Conservation (phyloP, 257 asterid genomes). For the Cynanchum wilfordii region DNA sequence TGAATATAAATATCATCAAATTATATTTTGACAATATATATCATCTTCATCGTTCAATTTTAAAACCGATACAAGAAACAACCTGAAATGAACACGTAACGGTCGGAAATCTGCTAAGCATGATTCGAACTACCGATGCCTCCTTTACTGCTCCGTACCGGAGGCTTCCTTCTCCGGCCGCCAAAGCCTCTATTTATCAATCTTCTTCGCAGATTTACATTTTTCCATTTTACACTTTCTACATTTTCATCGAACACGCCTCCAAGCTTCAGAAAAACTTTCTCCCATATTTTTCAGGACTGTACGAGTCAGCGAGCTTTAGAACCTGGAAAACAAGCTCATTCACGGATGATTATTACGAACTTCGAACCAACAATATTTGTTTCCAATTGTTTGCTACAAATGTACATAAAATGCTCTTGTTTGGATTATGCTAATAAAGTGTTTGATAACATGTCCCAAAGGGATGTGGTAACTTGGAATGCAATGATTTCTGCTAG, state of each 20-base stretch:
- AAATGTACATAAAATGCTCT: constrained; percentile 50
- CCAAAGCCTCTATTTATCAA: constrained; percentile 21
- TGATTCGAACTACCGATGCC: constrained; percentile 51
- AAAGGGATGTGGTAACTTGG: constrained; percentile 63
- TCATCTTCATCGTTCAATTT: too few relatives aligned
- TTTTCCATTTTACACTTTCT: constrained; percentile 19
- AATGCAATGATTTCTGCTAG: constrained; percentile 70
- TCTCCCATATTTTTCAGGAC: constrained; percentile 62
- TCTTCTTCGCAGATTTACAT: constrained; percentile 10
- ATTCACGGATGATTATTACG: constrained; percentile 57
- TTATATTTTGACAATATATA: neutral
- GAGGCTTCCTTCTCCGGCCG: constrained; percentile 20
- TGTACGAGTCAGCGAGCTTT: constrained; percentile 48
- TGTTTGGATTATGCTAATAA: constrained; percentile 41
- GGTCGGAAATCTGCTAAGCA: constrained; percentile 36
- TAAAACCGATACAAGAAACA: neutral
- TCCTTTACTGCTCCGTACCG: constrained; percentile 25
- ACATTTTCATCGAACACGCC: constrained; percentile 25
- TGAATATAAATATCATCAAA: neutral
- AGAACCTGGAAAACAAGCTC: constrained; percentile 63
- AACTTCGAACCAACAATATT: constrained; percentile 72
- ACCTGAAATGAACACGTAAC: neutral
- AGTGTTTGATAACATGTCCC: constrained; percentile 68
- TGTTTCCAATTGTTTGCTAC: constrained; percentile 73
- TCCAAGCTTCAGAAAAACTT: constrained; percentile 38